Base-by-base conservation (phyloP, 306 rosid species). In the Cucurbita pepo region DNA sequence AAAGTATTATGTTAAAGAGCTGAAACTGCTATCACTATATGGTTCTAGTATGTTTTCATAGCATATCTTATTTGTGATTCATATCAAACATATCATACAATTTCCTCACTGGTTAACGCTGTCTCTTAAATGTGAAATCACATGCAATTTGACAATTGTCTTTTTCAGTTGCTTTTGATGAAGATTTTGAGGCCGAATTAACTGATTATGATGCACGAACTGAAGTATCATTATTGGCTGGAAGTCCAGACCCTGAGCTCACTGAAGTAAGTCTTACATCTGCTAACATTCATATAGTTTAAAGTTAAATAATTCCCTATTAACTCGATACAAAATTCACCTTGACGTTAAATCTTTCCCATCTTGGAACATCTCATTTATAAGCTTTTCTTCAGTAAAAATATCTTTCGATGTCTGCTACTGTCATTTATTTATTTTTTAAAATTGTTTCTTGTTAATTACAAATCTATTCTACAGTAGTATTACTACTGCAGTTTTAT, bases 141-240 rank as follows among this genome's bases (percentile, higher is more conserved):
- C 12, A 37, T 25, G 55, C 36, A 60, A 76, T 77, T 66, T 74
- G 71, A 48, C 7, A 61, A 66, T 55, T 79, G 58, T 55, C 71
- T 75, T 75, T 47, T 81, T 71, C 84, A 93, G 98, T 90, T 87
- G 98, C 98, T 72, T 93, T 93, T 75, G 98, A 93, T 77, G 98
- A 93, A 83, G 98, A 93, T 85, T 93, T 93, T 70, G 97, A 90
- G 85, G 97, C 88, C 76, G 98, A 93, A 77, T 85, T 93, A 77
- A 83, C 90, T 71, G 98, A 90, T 69, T 80, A 71, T 77, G 96
- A 87, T 76, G 88, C 94, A 43, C 85, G 86, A 75, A 71, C 80
- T 75, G 98, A 90, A 74, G 89, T 93, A 63, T 88, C 96, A 72
- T 67, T 88, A 63, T 77, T 93, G 84, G 89, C 91, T 40, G 82